Evolutionary conservation across 2,329 filamentous ascomycete species (phyloP).

Genomic region (Chaetomium globosum): DNA sequence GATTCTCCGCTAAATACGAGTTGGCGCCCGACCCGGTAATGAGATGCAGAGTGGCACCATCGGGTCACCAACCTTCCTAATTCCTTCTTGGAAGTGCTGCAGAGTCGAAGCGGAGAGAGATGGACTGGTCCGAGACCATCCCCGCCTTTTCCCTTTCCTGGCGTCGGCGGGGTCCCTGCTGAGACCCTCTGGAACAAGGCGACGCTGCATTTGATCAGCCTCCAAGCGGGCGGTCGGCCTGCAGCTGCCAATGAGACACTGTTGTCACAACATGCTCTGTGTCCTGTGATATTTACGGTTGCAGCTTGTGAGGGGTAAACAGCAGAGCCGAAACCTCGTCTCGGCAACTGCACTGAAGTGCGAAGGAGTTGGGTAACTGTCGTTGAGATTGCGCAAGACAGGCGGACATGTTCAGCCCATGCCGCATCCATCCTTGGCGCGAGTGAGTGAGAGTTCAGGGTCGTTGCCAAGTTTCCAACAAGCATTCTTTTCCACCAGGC

Average conservation of each 20-base stretch:
- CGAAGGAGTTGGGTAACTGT: background rate
- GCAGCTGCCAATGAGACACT: constrained; percentile 22
- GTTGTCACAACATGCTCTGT: constrained; percentile 8
- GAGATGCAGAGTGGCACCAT: constrained; percentile 7
- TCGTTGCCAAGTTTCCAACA: background rate
- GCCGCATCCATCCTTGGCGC: background rate
- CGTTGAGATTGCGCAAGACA: background rate
- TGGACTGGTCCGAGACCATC: background rate
- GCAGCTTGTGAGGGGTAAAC: background rate
- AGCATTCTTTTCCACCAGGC: background rate
- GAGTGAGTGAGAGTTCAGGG: background rate
- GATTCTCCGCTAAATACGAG: background rate
- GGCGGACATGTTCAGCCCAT: background rate
- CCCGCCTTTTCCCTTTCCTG: constrained; percentile 11
- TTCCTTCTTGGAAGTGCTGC: background rate
- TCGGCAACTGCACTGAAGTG: background rate
- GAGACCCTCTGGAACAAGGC: background rate
- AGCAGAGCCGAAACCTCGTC: background rate
- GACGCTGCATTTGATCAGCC: constrained; percentile 9
- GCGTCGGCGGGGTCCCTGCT: constrained; percentile 10
- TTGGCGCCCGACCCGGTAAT: background rate
- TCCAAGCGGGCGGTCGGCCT: background rate
- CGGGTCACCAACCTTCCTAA: background rate
- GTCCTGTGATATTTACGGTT: background rate
- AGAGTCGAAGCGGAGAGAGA: background rate